A percentile compares a stretch with the other conserved stretches of the same genome.
These are phyloP conservation scores for Microdochium paspali DNA, from an alignment of 2,329 filamentous ascomycete species.

Conservation along the genomic window DNA sequence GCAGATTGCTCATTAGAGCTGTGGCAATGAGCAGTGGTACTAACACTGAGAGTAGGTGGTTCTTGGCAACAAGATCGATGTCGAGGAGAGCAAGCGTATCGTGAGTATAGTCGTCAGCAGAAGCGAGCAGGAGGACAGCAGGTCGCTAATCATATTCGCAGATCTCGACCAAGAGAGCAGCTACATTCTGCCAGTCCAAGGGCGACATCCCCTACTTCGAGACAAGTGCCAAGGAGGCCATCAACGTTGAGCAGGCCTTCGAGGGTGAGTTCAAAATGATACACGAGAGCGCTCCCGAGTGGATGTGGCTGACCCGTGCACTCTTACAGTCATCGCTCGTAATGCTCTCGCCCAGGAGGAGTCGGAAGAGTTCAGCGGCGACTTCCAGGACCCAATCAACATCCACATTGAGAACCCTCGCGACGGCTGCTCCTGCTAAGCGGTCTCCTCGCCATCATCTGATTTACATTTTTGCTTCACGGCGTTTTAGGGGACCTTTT, in stretches of 20 bases:
- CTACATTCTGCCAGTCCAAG: conserved; percentile 96
- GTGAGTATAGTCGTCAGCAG: conserved; percentile 30
- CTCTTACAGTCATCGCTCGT: conserved; percentile 71
- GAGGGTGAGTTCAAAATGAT: conserved; percentile 48
- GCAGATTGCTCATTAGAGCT: background rate
- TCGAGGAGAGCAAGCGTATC: conserved; percentile 94
- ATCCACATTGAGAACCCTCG: conserved; percentile 93
- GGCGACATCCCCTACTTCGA: conserved; percentile 98
- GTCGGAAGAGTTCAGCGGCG: conserved; percentile 92
- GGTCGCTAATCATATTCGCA: conserved; percentile 22
- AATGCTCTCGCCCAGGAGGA: conserved; percentile 96
- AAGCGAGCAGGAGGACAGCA: background rate
- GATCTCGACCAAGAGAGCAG: conserved; percentile 92
- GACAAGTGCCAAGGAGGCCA: conserved; percentile 96
- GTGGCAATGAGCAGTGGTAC: background rate
- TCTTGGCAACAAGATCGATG: conserved; percentile 97
- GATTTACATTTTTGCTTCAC: background rate
- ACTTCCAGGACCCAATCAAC: conserved; percentile 97
- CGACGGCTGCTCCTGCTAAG: conserved; percentile 86
- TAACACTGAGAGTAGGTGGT: conserved; percentile 54
- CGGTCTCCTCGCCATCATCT: background rate
- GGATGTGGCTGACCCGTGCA: conserved; percentile 1
- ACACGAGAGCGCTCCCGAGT: background rate
- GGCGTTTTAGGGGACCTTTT: background rate
- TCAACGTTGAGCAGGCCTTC: conserved; percentile 84